A percentile compares a stretch with the other conserved stretches of the same genome.
Conservation (phyloP, 371 early-diverging fungal genomes). For the Mucor piriformis region DNA sequence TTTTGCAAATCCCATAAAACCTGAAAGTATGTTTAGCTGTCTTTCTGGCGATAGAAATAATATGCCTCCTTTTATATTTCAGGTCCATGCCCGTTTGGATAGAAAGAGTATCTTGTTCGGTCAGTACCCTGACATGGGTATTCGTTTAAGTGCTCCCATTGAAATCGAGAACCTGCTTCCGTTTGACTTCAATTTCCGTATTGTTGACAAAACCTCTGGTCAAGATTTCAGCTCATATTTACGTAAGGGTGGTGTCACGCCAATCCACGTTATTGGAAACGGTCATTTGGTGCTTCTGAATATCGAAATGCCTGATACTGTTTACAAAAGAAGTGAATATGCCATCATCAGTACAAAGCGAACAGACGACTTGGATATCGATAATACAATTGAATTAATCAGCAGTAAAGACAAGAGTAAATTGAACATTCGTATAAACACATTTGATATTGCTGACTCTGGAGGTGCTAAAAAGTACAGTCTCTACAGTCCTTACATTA, state of each 20-base stretch:
- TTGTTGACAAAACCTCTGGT: constrained; percentile 74
- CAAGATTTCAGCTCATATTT: constrained; percentile 69
- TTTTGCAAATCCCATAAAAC: constrained; percentile 44
- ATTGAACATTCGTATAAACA: constrained; percentile 67
- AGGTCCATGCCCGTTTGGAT: constrained; percentile 59
- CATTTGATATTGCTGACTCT: constrained; percentile 61
- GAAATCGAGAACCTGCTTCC: constrained; percentile 96
- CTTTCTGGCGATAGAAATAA: constrained; percentile 41
- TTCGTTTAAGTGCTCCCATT: constrained; percentile 86
- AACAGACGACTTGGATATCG: constrained; percentile 68
- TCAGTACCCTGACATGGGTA: constrained; percentile 83
- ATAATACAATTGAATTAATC: constrained; percentile 70
- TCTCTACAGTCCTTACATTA: constrained; percentile 74
- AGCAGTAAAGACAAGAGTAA: constrained; percentile 69
- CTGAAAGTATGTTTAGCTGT: constrained; percentile 39
- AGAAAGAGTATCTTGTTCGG: constrained; percentile 59
- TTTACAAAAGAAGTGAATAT: constrained; percentile 76
- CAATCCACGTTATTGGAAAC: constrained; percentile 87
- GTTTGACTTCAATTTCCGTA: constrained; percentile 77
- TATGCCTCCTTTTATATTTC: constrained; percentile 76
- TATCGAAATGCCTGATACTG: constrained; percentile 74
- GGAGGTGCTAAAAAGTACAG: constrained; percentile 72
- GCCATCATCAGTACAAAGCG: constrained; percentile 84
- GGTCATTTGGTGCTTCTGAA: constrained; percentile 79
- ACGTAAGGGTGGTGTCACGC: constrained; percentile 72